Evolutionary conservation across 2,329 filamentous ascomycete genomes (phyloP).

Genomic region (Epichloe elymi): DNA sequence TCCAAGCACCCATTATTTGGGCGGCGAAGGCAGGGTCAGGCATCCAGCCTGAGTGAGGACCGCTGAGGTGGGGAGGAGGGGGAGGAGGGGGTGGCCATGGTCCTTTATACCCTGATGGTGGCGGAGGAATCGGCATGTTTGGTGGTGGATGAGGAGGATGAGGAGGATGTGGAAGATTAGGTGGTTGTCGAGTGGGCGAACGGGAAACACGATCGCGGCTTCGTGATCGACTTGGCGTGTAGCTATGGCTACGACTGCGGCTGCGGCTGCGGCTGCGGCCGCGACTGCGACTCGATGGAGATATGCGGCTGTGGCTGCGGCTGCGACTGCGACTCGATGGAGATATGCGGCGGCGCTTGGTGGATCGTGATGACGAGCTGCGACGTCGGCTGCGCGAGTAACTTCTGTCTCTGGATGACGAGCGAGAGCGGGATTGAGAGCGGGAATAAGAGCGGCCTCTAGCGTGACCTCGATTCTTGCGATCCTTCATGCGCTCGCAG

Average conservation of each 20-base stretch:
- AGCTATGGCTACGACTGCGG: conserved; percentile 12
- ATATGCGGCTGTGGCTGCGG: conserved; percentile 5
- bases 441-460: conserved; percentile 22
- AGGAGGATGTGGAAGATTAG: conserved; percentile 8
- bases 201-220: conserved; percentile 11
- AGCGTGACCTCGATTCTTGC: conserved; percentile 18
- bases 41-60: conserved; percentile 13
- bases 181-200: conserved; percentile 3
- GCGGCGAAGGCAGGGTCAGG: conserved; percentile 14
- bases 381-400: conserved; percentile 17
- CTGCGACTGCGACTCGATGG: conserved; percentile 13
- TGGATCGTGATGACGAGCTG: conserved; percentile 17
- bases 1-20: conserved; percentile 17
- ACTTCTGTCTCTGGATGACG: conserved; percentile 11
- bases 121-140: conserved; percentile 16
- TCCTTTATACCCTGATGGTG: conserved; percentile 25
- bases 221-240: conserved; percentile 13
- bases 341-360: conserved; percentile 18
- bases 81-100: conserved; percentile 26
- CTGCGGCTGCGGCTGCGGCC: conserved; percentile 8
- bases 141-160: conserved; percentile 10
- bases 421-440: conserved; percentile 17
- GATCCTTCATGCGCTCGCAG: conserved; percentile 65
- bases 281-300: conserved; percentile 12
- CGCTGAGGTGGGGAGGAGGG: conserved; percentile 8